phyloP scores from a whole-genome alignment of 1,284 basidiomycete genomes.

The Trichosporon coremiiforme region DNA sequence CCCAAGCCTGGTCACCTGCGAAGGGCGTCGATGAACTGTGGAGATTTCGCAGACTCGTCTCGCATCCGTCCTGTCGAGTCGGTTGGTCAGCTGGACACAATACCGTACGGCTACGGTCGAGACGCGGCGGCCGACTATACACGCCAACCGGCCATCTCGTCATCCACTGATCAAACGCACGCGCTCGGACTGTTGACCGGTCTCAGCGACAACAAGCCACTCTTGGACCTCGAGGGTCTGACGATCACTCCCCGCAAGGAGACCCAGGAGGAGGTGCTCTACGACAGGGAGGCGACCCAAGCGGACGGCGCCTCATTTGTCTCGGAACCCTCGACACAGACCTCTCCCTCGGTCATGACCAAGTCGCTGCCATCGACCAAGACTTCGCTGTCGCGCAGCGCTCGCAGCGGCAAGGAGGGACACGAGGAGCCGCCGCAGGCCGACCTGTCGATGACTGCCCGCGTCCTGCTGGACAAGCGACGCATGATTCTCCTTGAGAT shows the following conservation, averaged over 20 bases:
- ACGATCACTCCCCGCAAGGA: constrained; percentile 17
- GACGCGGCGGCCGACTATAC: constrained; percentile 26
- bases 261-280: constrained; percentile 20
- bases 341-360: constrained; percentile 47
- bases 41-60: constrained; percentile 24
- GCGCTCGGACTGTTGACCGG: constrained; percentile 8
- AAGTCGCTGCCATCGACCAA: constrained; percentile 53
- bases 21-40: constrained; percentile 25
- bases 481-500: constrained; percentile 64
- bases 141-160: constrained; percentile 25
- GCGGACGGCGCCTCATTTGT: constrained; percentile 32
- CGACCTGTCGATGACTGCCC: constrained; percentile 31
- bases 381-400: constrained; percentile 53
- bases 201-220: constrained; percentile 18
- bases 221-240: constrained; percentile 18
- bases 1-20: constrained; percentile 7
- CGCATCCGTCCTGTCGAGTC: constrained; percentile 25
- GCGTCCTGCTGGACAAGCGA: constrained; percentile 39
- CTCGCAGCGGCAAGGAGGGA: constrained; percentile 52
- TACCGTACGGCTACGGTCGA: constrained; percentile 23
- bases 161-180: constrained; percentile 18
- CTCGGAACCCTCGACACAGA: constrained; percentile 29
- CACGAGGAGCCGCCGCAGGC: constrained; percentile 19
- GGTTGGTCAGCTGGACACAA: constrained; percentile 21
- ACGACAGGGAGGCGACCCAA: constrained; percentile 26